These are phyloP conservation scores for Phoma sp. DNA, from an alignment of 2,329 filamentous ascomycete genomes.

Conservation along the genomic window DNA sequence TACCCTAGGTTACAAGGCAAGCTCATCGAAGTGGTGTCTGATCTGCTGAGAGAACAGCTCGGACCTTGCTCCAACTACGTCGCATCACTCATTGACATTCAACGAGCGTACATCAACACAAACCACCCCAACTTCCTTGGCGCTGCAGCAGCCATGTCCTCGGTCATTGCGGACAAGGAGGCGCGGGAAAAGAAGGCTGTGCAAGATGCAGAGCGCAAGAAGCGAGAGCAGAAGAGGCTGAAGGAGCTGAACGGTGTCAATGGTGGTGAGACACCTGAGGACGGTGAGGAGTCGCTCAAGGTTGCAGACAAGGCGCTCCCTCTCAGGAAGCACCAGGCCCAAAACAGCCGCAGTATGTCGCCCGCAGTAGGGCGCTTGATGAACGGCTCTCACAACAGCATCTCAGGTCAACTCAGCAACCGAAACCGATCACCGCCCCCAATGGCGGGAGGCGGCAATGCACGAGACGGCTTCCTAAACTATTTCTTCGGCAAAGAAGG, in stretches of 20 bases:
- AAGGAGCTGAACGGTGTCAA: constrained; percentile 77
- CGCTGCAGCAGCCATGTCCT: constrained; percentile 95
- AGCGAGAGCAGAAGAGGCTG: constrained; percentile 79
- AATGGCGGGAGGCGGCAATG: constrained; percentile 61
- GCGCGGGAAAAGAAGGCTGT: constrained; percentile 88
- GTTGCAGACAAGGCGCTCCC: constrained; percentile 64
- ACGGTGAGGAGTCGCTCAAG: constrained; percentile 64
- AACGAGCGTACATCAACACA: constrained; percentile 98
- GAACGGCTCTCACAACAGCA: constrained; percentile 62
- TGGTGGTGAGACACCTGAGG: constrained; percentile 65
- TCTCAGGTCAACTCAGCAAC: constrained; percentile 70
- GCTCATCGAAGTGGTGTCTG: constrained; percentile 96
- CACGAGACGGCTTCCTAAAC: constrained; percentile 91
- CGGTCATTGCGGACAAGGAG: constrained; percentile 92
- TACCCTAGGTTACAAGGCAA: constrained; percentile 95
- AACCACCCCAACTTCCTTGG: constrained; percentile 99
- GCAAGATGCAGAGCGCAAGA: constrained; percentile 81
- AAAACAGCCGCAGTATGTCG: constrained; percentile 78
- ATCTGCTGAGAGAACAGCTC: constrained; percentile 88
- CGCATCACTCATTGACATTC: constrained; percentile 95
- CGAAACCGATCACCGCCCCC: constrained; percentile 68
- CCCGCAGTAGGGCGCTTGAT: constrained; percentile 72
- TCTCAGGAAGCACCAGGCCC: constrained; percentile 66
- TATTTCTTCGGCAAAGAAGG: constrained; percentile 99
- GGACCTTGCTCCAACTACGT: constrained; percentile 91